A percentile compares a stretch with the other conserved stretches of the same genome.
Conservation (phyloP, 371 early-diverging fungal species). For the Nematocida parisii region DNA sequence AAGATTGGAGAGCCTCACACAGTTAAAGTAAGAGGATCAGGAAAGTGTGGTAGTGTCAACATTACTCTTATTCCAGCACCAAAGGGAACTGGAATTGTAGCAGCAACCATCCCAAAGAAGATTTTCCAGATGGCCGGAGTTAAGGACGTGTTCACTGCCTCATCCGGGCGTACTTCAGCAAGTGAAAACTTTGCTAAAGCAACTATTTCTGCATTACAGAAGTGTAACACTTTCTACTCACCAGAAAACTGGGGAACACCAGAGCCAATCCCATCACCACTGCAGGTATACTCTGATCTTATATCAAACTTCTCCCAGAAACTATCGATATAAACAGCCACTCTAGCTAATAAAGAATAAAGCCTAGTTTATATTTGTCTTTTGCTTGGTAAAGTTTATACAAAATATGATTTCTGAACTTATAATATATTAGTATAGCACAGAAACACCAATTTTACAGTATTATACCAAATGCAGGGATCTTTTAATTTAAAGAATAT, state of each 20-base stretch:
- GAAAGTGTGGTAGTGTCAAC: constrained; percentile 93
- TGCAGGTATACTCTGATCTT: constrained; percentile 62
- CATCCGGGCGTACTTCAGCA: constrained; percentile 79
- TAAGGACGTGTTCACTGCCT: constrained; percentile 90
- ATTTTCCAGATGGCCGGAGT: constrained; percentile 94
- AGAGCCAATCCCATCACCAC: constrained; percentile 61
- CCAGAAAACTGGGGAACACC: constrained; percentile 87
- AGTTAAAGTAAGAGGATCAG: constrained; percentile 93
- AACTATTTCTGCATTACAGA: constrained; percentile 90
- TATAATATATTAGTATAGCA: too few relatives aligned
- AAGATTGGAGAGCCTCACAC: constrained; percentile 93
- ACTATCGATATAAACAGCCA: constrained; percentile 30
- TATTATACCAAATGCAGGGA: too few relatives aligned
- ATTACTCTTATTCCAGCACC: constrained; percentile 91
- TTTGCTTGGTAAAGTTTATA: too few relatives aligned
- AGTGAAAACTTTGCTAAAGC: constrained; percentile 98
- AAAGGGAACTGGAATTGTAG: constrained; percentile 96
- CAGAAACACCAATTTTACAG: too few relatives aligned
- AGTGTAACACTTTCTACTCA: constrained; percentile 91
- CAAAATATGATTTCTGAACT: too few relatives aligned
- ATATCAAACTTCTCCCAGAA: constrained; percentile 59
- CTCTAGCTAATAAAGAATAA: constrained; percentile 22
- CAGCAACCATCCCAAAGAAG: constrained; percentile 91
- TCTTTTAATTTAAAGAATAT: too few relatives aligned
- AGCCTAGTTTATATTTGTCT: constrained; percentile 12